Evolutionary conservation across 352 stramenopile species (phyloP), one percentile per base, ranked within the genome.

Genomic region (Globisporangium spinosum): DNA sequence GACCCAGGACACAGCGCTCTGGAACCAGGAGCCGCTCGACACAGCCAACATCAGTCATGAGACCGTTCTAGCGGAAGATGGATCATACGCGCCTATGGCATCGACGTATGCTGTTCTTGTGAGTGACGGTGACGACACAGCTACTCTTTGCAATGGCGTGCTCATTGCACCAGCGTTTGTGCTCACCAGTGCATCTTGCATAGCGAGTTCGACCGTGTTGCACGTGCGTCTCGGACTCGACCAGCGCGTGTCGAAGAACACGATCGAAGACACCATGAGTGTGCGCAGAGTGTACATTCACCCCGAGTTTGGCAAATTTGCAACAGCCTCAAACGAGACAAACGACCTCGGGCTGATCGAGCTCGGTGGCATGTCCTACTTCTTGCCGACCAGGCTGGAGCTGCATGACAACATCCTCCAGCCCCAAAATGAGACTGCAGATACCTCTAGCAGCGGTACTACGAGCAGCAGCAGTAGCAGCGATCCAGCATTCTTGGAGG

Each of bases 291-390:
- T 67, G 22, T 38, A 61, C 62, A 38, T 67, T 2, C 62, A 67
- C 27, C 62, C 62, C 3, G 15, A 35, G 22, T 67, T 43, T 25
- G 23, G 49, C 9, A 25, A 34, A n/a, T 9, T 7, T 32, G 9
- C 12, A 20, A 10, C 32, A 22, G 9, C 3, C 3, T 32, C 29
- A 1, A 51, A 23, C 17, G 61, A 38, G 3, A 7, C 51, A 15
- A 67, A 27, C 49, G 23, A 67, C n/a, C 62, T 67, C 3, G 62
- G 49, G 12, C 62, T 67, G 13, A 9, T 67, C 25, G 62, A 67
- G 22, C 62, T 67, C 51, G 34, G 35, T 1, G 62, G 32, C 2
- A 67, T 67, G 62, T 59, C 62, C 6, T 67, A 60, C 62, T 67
- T 67, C 13, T 10, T 49, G 49, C 62, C 62, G 23, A 49, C 51